Percentiles rank a stretch among this genome's conserved stretches.
These are phyloP conservation scores for Thecaphora frezii DNA, from an alignment of 1,284 basidiomycete species.

Conservation along the genomic window DNA sequence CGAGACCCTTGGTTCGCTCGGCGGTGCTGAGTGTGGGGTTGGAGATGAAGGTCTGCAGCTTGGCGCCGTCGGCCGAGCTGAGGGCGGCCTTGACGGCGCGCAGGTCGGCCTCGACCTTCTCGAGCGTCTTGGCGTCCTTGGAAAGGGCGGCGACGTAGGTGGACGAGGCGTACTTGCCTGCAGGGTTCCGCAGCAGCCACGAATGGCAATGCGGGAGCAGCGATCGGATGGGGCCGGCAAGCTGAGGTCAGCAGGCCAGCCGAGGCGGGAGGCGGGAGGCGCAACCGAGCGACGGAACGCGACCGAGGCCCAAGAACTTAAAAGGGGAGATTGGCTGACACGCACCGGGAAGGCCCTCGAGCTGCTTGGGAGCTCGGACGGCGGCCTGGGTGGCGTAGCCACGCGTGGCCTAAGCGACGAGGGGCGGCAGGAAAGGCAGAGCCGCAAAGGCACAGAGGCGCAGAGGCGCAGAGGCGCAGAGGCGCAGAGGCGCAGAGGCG, in stretches of 20 bases:
- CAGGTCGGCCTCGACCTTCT: slow-evolving; percentile 68
- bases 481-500: too few relatives aligned
- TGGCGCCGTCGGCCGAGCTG: slow-evolving; percentile 60
- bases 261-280: background rate
- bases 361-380: slow-evolving; percentile 46
- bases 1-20: slow-evolving; percentile 74
- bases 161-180: slow-evolving; percentile 91
- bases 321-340: too few relatives aligned
- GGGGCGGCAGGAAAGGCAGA: too few relatives aligned
- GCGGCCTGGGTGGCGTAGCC: slow-evolving; percentile 56
- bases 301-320: too few relatives aligned
- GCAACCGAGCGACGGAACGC: too few relatives aligned
- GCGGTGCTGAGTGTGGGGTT: slow-evolving; percentile 85
- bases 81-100: slow-evolving; percentile 59
- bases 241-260: background rate
- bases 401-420: slow-evolving; percentile 38
- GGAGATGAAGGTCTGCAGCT: slow-evolving; percentile 71
- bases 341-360: slow-evolving; percentile 54
- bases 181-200: slow-evolving; percentile 58
- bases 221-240: background rate
- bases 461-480: too few relatives aligned
- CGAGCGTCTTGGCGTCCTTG: slow-evolving; percentile 63
- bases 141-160: slow-evolving; percentile 86
- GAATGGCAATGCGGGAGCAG: background rate
- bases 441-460: too few relatives aligned